Evolutionary conservation across 2,329 filamentous ascomycete genomes (phyloP).

Genomic region (Neofusicoccum cordaticola): DNA sequence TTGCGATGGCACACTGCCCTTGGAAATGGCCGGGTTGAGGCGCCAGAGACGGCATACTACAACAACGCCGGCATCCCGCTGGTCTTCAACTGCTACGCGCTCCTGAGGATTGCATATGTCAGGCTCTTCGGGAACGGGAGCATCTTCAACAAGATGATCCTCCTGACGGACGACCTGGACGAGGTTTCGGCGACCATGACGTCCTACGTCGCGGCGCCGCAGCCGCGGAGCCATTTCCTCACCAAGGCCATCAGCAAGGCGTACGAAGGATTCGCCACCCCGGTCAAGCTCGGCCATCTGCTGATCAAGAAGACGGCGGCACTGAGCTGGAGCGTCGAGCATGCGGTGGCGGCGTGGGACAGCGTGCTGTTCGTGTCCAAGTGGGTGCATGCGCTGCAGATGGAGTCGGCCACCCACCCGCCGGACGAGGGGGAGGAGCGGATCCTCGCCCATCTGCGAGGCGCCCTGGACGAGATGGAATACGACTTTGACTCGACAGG

Average conservation of each 20-base stretch:
- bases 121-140: constrained; percentile 29
- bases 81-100: constrained; percentile 34
- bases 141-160: constrained; percentile 28
- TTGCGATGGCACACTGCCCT: constrained; percentile 26
- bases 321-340: constrained; percentile 33
- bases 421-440: constrained; percentile 25
- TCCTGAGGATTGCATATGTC: constrained; percentile 34
- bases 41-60: constrained; percentile 19
- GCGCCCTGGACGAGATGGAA: constrained; percentile 26
- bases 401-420: constrained; percentile 19
- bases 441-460: constrained; percentile 26
- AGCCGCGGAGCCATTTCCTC: constrained; percentile 26
- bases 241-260: constrained; percentile 30
- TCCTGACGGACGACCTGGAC: constrained; percentile 28
- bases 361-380: constrained; percentile 30
- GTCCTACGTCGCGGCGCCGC: constrained; percentile 26
- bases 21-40: constrained; percentile 16
- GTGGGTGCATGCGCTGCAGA: constrained; percentile 33
- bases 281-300: constrained; percentile 27
- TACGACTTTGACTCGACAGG: constrained; percentile 19
- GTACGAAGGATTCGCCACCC: constrained; percentile 27
- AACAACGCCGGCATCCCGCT: constrained; percentile 29
- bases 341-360: constrained; percentile 36
- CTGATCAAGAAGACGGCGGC: constrained; percentile 32
- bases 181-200: constrained; percentile 24